These are phyloP conservation scores for Coelastrella sp. DNA, from an alignment of 139 green algal species.

Conservation along the genomic window DNA sequence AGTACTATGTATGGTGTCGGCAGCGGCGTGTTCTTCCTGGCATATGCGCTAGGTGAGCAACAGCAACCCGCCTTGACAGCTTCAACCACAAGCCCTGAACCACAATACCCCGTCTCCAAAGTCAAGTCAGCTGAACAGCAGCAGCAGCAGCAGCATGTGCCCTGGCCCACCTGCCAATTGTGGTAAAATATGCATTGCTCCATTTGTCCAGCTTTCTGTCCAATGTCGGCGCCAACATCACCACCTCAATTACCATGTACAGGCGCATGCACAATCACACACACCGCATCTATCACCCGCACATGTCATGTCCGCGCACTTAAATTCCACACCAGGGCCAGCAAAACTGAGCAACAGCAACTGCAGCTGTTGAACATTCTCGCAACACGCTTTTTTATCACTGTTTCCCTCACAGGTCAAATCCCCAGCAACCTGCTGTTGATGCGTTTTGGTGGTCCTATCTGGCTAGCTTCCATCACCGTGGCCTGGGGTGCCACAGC, in stretches of 20 bases:
- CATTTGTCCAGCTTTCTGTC: too few species aligned
- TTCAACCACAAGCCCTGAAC: background rate
- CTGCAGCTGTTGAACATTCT: background rate
- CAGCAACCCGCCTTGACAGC: background rate
- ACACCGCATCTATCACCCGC: too few species aligned
- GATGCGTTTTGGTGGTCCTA: constrained; percentile 54
- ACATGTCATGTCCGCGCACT: too few species aligned
- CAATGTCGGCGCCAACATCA: too few species aligned
- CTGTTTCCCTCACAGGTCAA: constrained; percentile 38
- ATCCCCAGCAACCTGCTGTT: constrained; percentile 67
- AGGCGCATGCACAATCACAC: too few species aligned
- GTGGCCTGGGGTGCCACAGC: constrained; percentile 69
- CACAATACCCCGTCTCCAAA: background rate
- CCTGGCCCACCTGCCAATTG: background rate
- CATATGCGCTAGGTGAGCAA: constrained; percentile 49
- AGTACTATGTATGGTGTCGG: constrained; percentile 71
- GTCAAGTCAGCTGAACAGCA: too few species aligned
- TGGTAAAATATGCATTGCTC: background rate
- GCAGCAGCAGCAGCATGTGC: too few species aligned
- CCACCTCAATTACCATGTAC: too few species aligned
- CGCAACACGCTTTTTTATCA: background rate
- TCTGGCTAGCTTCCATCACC: constrained; percentile 67
- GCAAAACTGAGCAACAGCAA: background rate
- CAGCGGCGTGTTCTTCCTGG: constrained; percentile 75
- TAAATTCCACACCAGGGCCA: too few species aligned